A percentile compares a stretch with the other conserved stretches of the same genome.
phyloP scores from a whole-genome alignment of 2,329 filamentous ascomycete species.

The Colletotrichum cereale region DNA sequence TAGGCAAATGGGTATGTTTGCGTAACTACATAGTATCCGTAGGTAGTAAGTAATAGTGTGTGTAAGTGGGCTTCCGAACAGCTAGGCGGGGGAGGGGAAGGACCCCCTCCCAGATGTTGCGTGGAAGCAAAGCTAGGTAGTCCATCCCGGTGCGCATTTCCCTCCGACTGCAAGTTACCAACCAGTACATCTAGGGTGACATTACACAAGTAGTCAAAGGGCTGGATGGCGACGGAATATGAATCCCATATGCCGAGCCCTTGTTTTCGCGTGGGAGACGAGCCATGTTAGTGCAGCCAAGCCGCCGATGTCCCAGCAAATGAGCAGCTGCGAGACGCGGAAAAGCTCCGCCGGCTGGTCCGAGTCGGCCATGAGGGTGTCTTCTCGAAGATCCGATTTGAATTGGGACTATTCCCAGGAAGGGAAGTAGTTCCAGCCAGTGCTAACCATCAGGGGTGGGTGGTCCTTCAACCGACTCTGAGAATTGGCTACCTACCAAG shows the following conservation, averaged over 20 bases:
- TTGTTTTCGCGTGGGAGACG: not conserved
- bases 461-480: not conserved
- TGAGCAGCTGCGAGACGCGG: not conserved
- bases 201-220: not conserved
- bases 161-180: not conserved
- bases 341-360: conserved; percentile 12
- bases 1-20: not conserved
- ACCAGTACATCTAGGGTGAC: not conserved
- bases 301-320: not conserved
- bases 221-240: conserved; percentile 2
- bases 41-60: no score
- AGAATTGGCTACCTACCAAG: not conserved
- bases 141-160: not conserved
- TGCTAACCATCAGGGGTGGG: no score
- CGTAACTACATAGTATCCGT: not conserved
- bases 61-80: not conserved
- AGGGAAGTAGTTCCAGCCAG: not conserved
- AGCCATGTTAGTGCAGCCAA: not conserved
- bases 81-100: not conserved
- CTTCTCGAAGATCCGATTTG: not conserved
- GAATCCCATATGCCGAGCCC: not conserved
- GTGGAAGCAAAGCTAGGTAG: not conserved
- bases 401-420: not conserved
- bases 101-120: not conserved
- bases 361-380: not conserved